These are phyloP conservation scores for Silene uniflora DNA, from an alignment of 148 eudicot species.

Conservation along the genomic window DNA sequence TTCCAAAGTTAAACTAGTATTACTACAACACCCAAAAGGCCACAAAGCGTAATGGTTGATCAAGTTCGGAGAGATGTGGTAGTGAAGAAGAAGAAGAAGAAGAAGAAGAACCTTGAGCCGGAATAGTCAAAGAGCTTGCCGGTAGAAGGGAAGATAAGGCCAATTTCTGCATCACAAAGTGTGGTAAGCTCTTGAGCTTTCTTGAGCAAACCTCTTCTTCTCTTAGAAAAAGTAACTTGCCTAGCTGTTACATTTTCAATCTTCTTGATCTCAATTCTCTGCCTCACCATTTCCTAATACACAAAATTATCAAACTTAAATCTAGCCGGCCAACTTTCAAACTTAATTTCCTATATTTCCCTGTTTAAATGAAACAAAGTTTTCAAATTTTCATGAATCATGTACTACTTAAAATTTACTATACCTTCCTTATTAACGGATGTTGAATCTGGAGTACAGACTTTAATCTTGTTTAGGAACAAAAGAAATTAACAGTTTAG, in stretches of 20 bases:
- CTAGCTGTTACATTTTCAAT: conserved; percentile 39
- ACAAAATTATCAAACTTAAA: neutral
- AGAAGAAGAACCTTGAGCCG: conserved; percentile 24
- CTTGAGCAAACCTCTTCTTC: conserved; percentile 44
- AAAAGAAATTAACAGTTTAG: neutral
- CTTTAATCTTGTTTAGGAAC: too few relatives aligned
- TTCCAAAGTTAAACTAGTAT: too few relatives aligned
- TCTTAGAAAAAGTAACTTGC: conserved; percentile 44
- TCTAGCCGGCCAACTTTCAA: conserved; percentile 5
- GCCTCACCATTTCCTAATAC: conserved; percentile 34
- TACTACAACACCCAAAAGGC: too few relatives aligned
- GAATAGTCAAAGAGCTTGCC: conserved; percentile 39
- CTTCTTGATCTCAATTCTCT: conserved; percentile 43
- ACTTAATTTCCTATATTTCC: conserved; percentile 10
- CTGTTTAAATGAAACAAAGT: conserved; percentile 4
- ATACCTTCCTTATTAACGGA: too few relatives aligned
- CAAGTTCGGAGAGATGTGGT: too few relatives aligned
- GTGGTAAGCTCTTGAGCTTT: conserved; percentile 40
- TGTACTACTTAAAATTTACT: too few relatives aligned
- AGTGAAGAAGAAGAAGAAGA: neutral
- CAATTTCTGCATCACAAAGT: conserved; percentile 46
- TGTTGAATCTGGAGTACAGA: too few relatives aligned
- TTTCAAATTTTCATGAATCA: neutral
- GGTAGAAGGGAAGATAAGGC: conserved; percentile 44
- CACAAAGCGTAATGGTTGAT: too few relatives aligned